Percentiles rank a stretch among this genome's conserved stretches.
phyloP scores from a whole-genome alignment of 1,284 basidiomycete genomes.

The Wolfiporia cocos region DNA sequence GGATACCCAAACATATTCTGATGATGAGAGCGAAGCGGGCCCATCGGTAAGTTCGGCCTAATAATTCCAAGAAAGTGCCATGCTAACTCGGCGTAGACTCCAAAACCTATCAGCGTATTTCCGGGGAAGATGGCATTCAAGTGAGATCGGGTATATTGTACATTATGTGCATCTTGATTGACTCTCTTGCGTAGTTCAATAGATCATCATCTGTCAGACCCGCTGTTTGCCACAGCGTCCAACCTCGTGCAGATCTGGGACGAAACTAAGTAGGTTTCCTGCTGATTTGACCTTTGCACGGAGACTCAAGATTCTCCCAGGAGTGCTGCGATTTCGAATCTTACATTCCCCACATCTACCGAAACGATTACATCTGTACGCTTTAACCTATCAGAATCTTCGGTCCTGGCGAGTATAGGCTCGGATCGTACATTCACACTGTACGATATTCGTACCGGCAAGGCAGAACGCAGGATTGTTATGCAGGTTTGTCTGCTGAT shows the following conservation, averaged over 20 bases:
- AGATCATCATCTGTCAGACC: slow-evolving; percentile 87
- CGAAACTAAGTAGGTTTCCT: slow-evolving; percentile 69
- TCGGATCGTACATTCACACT: slow-evolving; percentile 93
- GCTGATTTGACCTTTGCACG: too few species aligned
- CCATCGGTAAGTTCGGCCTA: slow-evolving; percentile 26
- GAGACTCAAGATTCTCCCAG: too few species aligned
- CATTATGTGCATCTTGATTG: slow-evolving; percentile 4
- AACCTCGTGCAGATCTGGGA: slow-evolving; percentile 97
- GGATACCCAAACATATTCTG: slow-evolving; percentile 39
- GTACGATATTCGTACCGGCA: slow-evolving; percentile 94
- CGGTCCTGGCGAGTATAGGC: slow-evolving; percentile 90
- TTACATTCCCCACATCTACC: slow-evolving; percentile 77
- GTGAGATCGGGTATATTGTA: slow-evolving; percentile 32
- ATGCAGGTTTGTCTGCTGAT: slow-evolving; percentile 60
- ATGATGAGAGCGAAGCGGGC: slow-evolving; percentile 26
- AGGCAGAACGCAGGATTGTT: slow-evolving; percentile 85
- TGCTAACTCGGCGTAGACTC: slow-evolving; percentile 20
- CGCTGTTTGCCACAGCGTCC: slow-evolving; percentile 91
- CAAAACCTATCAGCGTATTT: slow-evolving; percentile 69
- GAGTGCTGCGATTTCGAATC: slow-evolving; percentile 73
- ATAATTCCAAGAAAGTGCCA: not conserved
- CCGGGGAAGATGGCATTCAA: slow-evolving; percentile 86
- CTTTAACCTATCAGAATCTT: slow-evolving; percentile 93
- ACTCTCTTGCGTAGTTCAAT: slow-evolving; percentile 58
- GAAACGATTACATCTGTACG: slow-evolving; percentile 86